Evolutionary conservation across 371 early-diverging fungal species (phyloP).

Genomic region (Mucor velutinosus): DNA sequence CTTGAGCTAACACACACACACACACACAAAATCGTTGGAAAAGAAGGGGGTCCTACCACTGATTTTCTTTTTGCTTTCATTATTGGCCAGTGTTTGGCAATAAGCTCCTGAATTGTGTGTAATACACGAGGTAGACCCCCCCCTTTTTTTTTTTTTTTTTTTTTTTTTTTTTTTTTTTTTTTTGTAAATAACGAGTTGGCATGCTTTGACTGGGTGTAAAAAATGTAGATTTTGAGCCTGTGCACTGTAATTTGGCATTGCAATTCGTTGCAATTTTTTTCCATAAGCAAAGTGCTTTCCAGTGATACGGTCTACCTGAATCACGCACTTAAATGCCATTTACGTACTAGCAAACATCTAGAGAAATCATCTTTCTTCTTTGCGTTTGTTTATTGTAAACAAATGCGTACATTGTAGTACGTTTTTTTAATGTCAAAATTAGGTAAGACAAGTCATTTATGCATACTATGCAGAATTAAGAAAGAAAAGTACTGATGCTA

Average conservation of each 20-base stretch:
- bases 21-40: not conserved
- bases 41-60: not conserved
- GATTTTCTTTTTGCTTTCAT: not conserved
- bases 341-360: not conserved
- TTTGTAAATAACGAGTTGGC: not conserved
- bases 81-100: not conserved
- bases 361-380: not conserved
- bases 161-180: not conserved
- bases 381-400: not conserved
- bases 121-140: not conserved
- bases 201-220: not conserved
- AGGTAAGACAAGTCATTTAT: constrained; percentile 13
- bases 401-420: not conserved
- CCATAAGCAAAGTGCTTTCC: too few relatives aligned
- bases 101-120: not conserved
- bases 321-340: too few relatives aligned
- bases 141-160: not conserved
- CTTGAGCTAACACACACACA: not conserved
- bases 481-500: not conserved
- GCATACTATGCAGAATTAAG: constrained; percentile 3
- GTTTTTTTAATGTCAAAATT: constrained; percentile 15
- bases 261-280: too few relatives aligned
- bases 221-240: not conserved
- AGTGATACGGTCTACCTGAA: too few relatives aligned
- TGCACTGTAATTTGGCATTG: not conserved